Conservation (phyloP, 352 stramenopile genomes). For the Phytophthora kernoviae region DNA sequence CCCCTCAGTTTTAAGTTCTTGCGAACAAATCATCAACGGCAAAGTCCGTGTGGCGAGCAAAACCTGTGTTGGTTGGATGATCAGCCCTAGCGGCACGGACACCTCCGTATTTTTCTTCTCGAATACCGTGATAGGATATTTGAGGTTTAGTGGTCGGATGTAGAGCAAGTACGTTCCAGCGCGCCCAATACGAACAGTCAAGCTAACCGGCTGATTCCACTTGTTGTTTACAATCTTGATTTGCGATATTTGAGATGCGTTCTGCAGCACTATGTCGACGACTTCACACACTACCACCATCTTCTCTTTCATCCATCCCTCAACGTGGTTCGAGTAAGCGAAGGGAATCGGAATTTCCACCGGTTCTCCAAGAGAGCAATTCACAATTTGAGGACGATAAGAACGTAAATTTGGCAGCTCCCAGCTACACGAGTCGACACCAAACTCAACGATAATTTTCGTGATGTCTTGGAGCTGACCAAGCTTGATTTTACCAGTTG, state of each 20-base stretch:
- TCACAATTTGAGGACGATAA: conserved; percentile 36
- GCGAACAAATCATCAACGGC: conserved; percentile 37
- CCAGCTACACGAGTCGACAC: conserved; percentile 32
- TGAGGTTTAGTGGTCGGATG: conserved; percentile 38
- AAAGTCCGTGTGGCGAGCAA: conserved; percentile 19
- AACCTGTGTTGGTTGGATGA: conserved; percentile 23
- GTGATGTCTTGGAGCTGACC: conserved; percentile 32
- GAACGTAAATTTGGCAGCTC: conserved; percentile 49
- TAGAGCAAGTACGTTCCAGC: conserved; percentile 40
- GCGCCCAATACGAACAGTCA: conserved; percentile 26
- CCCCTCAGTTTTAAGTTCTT: conserved; percentile 23
- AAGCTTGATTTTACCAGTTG: conserved; percentile 43
- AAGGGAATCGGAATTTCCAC: conserved; percentile 41
- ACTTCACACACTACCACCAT: conserved; percentile 37
- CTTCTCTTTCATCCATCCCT: conserved; percentile 32
- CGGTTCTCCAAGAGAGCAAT: conserved; percentile 34
- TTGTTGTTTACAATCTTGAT: conserved; percentile 32
- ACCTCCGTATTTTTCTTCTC: conserved; percentile 24
- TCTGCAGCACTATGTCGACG: conserved; percentile 34
- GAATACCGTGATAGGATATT: conserved; percentile 39
- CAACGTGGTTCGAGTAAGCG: conserved; percentile 30
- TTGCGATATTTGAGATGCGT: conserved; percentile 9
- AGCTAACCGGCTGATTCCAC: conserved; percentile 14
- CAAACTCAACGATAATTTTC: conserved; percentile 21
- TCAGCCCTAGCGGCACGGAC: conserved; percentile 13